Base-by-base conservation (phyloP, 441 rosid species). In the Euphorbia neoarborescens region DNA sequence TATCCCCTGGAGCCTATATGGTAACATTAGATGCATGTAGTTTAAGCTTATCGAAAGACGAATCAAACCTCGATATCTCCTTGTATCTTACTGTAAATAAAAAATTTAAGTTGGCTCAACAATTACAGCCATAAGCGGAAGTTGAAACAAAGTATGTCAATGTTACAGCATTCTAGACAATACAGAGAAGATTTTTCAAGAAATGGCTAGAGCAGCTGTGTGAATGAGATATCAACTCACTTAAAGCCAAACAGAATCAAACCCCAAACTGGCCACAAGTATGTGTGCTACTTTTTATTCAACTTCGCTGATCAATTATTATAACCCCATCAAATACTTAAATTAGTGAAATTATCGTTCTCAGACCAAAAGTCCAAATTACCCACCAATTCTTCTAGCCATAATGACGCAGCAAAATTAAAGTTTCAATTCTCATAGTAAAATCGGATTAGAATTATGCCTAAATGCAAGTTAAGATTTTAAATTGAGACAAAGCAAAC, bases 1-100 rank as follows among this genome's bases (percentile, higher is more conserved):
- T 80, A 84, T 73, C 86, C 86, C 46, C 87, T 92, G 12, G 95
- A 84, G 60, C 96, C 99, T 79, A 85, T 51, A n/a, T n/a, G 71
- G 84, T 86, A 69, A 82, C 80, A 78, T 85, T 79, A 63, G 96
- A 88, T 70, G 94, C 94, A 35, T 79, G 84, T 72, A 76, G 86
- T 86, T 76, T 88, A 34, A 85, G 62, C 19, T 66, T 77, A 69
- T 78, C 35, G 51, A 73, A 68, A 3, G 69, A 60, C 46, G 76
- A 78, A 51, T 74, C 84, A 78, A 80, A 70, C 69, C 82, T 82
- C 42, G 80, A 60, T 80, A 74, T 77, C 74, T 81, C 82, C 78
- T 91, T 87, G 82, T 81, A 85, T 82, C 89, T 87, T 80, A 87
- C 99, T 90, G 81, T 48, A 22, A 76, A 58, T 71, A 73, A 66